Evolutionary conservation across 106 monocot genomes (phyloP), one percentile per base, ranked within the genome.

Genomic region (Posidonia australis): DNA sequence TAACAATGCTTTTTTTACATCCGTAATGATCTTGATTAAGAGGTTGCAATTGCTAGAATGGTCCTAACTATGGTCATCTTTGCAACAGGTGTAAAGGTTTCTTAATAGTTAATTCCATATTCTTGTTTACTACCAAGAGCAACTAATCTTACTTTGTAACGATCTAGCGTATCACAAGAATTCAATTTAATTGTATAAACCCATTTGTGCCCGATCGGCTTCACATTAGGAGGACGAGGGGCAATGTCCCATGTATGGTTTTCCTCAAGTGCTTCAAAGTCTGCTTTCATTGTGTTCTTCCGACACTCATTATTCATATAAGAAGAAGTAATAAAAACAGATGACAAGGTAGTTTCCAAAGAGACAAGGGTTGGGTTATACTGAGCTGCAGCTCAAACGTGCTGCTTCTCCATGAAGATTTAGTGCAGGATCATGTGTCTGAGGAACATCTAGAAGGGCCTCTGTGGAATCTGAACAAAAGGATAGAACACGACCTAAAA

Each of bases 211-310:
- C 45, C n/a, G 21, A 63, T 46, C 6, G 21, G 44, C 19, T 42
- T 63, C 20, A 9, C 10, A 44, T 14, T 27, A 17, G 63, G 22
- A 18, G 63, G 21, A 44, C 41, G 13, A 63, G 44, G 44, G 21
- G 44, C 63, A 42, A 63, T 21, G 23, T 45, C 24, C 63, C 63
- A 63, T 19, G 63, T 63, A 9, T 63, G 16, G 44, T 63, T 63
- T 14, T 13, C 13, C n/a, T 59, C 5, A 30, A 59, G 28, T 12
- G 58, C 58, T 16, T 16, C 27, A 27, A 59, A 10, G 25, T 54
- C 53, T 20, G 20, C 10, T 9, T 54, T 5, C 53, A 54, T 54
- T n/a, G 53, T 22, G 11, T 54, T 9, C 11, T 54, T 7, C 54
- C 11, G 23, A 14, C 48, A 48, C 14, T 48, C 48, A n/a, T 48